Evolutionary conservation across 768 basidiomycete genomes (phyloP).

Genomic region (Suillus decipiens): DNA sequence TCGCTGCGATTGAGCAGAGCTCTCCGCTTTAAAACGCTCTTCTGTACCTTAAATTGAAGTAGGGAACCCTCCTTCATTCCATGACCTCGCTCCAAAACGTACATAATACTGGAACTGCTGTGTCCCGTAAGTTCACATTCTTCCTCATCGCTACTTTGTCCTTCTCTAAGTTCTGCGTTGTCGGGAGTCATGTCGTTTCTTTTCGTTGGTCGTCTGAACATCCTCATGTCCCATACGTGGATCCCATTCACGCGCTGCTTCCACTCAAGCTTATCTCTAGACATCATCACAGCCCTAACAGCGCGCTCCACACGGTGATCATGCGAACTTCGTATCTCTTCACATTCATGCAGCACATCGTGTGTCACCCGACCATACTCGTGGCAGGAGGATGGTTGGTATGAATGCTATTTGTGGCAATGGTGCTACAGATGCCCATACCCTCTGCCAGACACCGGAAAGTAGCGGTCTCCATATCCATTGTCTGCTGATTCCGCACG

Average conservation of each 20-base stretch:
- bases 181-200: constrained; percentile 17
- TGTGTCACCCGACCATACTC: constrained; percentile 35
- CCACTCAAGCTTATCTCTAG: constrained; percentile 82
- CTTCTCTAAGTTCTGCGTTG: constrained; percentile 30
- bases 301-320: constrained; percentile 78
- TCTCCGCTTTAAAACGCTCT: constrained; percentile 41
- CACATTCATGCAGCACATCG: constrained; percentile 67
- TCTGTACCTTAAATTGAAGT: constrained; percentile 63
- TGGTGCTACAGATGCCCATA: constrained; percentile 58
- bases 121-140: constrained; percentile 36
- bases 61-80: constrained; percentile 58
- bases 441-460: constrained; percentile 70
- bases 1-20: constrained; percentile 33
- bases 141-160: constrained; percentile 41
- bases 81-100: constrained; percentile 72
- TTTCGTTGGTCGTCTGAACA: constrained; percentile 14
- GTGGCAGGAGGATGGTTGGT: constrained; percentile 33
- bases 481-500: constrained; percentile 78
- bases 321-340: constrained; percentile 66
- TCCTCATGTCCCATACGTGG: constrained; percentile 42
- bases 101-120: too few relatives aligned
- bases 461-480: constrained; percentile 70
- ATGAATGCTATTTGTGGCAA: constrained; percentile 46
- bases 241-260: constrained; percentile 79
- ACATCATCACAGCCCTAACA: constrained; percentile 74